Base-by-base conservation (phyloP, 768 basidiomycete species). In the Tricholoma furcatifolium region DNA sequence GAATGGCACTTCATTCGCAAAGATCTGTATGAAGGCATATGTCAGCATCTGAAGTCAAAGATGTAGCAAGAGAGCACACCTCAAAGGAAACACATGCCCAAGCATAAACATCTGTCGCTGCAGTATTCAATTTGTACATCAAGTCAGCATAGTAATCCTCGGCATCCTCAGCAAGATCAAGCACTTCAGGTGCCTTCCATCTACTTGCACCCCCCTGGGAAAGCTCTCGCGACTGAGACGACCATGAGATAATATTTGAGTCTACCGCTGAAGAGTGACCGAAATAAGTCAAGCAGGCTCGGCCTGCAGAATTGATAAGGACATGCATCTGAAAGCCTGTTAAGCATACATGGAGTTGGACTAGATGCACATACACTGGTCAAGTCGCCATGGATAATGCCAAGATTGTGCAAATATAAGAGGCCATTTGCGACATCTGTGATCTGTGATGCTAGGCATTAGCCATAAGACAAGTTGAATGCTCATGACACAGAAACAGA, bases 211-310 rank as follows among this genome's bases (percentile, higher is more conserved):
- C 27, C 27, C 7, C 7, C 7, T 27, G 27, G 27, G 7, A 4
- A 27, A 27, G 27, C 7, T 27, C n/a, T n/a, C n/a, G 27, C 27
- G 4, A 4, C 4, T 27, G 27, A 27, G 27, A 27, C 27, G 7
- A 27, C 7, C 27, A 27, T 27, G 27, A 27, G 27, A 27, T 7
- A 27, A 27, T 7, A 27, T 27, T 7, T 3, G 60, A 61, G 15
- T 58, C 51, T 4, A 51, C 51, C 10, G 54, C 50, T 20, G 60
- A 60, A 14, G 58, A 53, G 36, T 60, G 55, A 11, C 60, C 60
- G 18, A 63, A 63, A 50, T 60, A 60, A 17, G 58, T 56, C 18
- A 63, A 47, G 41, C 58, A 59, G 3, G 60, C 62, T 4, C 60
- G 47, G 14, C 34, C 17, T 5, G 51, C 34, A 8, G 59, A 48